Percentiles rank a stretch among this genome's conserved stretches.
phyloP scores from a whole-genome alignment of 106 monocot genomes.

The Acorus calamus region DNA sequence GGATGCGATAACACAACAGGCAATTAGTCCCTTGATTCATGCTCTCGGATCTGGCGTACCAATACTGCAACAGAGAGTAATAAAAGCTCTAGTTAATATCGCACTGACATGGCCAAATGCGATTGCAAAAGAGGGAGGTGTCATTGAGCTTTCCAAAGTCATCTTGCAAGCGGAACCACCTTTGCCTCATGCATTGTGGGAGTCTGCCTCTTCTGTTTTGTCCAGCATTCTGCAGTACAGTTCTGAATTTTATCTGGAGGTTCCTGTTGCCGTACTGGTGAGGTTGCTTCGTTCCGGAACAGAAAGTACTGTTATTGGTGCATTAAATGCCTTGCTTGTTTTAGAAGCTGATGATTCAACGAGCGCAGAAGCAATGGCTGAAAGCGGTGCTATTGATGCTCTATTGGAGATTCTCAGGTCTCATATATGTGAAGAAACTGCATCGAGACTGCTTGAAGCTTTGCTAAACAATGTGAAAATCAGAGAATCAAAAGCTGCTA shows the following conservation, averaged over 20 bases:
- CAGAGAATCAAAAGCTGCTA: slow-evolving; percentile 83
- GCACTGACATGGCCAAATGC: slow-evolving; percentile 82
- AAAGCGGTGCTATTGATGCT: slow-evolving; percentile 88
- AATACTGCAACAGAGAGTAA: slow-evolving; percentile 71
- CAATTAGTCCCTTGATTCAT: slow-evolving; percentile 83
- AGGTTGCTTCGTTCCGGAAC: slow-evolving; percentile 79
- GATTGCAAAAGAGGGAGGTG: slow-evolving; percentile 99
- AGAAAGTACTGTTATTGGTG: slow-evolving; percentile 85
- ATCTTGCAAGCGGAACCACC: slow-evolving; percentile 84
- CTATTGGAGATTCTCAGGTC: slow-evolving; percentile 69
- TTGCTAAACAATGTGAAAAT: slow-evolving; percentile 88
- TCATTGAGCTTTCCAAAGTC: slow-evolving; percentile 86
- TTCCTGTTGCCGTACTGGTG: slow-evolving; percentile 92
- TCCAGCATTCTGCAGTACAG: slow-evolving; percentile 86
- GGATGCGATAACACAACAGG: slow-evolving; percentile 72
- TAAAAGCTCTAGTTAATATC: slow-evolving; percentile 78
- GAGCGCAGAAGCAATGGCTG: slow-evolving; percentile 94
- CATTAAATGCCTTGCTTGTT: slow-evolving; percentile 90
- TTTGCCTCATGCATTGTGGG: slow-evolving; percentile 85
- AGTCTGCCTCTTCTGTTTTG: slow-evolving; percentile 83
- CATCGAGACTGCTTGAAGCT: slow-evolving; percentile 88
- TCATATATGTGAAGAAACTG: slow-evolving; percentile 92
- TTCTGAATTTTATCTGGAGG: slow-evolving; percentile 90
- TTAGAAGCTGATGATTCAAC: slow-evolving; percentile 97
- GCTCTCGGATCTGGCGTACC: slow-evolving; percentile 72